phyloP scores from a whole-genome alignment of 1,139 yeast species.

The Hansenula lynferdii region DNA sequence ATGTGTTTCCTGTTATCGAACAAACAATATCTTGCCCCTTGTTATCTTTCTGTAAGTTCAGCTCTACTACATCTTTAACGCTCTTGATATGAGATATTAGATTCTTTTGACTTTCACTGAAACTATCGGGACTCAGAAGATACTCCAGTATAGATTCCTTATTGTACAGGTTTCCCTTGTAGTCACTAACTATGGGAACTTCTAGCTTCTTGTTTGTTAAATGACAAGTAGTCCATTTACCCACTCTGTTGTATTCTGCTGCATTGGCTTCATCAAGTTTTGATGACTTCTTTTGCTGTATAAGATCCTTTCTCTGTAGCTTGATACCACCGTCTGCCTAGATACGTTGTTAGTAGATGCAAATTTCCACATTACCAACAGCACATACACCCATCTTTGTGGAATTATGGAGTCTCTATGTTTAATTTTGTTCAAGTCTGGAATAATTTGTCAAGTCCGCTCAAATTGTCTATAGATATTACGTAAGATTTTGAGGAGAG shows the following conservation, averaged over 20 bases:
- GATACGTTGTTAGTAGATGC: too few species aligned
- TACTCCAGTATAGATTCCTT: slow-evolving; percentile 63
- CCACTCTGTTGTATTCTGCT: slow-evolving; percentile 10
- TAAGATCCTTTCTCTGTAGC: slow-evolving; percentile 40
- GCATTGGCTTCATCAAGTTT: slow-evolving; percentile 6
- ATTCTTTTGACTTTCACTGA: slow-evolving; percentile 25
- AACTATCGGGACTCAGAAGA: slow-evolving; percentile 35
- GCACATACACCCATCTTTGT: too few species aligned
- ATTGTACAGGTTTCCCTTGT: slow-evolving; percentile 61
- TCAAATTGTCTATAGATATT: too few species aligned
- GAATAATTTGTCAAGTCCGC: too few species aligned
- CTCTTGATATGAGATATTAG: slow-evolving; percentile 40
- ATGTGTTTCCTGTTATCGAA: slow-evolving; percentile 41
- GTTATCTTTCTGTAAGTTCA: slow-evolving; percentile 28
- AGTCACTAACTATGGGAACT: slow-evolving; percentile 66
- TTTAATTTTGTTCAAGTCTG: too few species aligned
- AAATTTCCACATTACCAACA: too few species aligned
- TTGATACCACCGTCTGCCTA: slow-evolving; percentile 46
- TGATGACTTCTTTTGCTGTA: slow-evolving; percentile 6
- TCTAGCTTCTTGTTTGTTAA: slow-evolving; percentile 35
- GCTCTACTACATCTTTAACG: slow-evolving; percentile 46
- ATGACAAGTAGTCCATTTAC: slow-evolving; percentile 38
- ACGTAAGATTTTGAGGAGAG: too few species aligned
- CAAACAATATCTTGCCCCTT: slow-evolving; percentile 44
- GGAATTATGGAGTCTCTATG: too few species aligned